Base-by-base conservation (phyloP, 441 rosid genomes). In the Omphalea diandra region DNA sequence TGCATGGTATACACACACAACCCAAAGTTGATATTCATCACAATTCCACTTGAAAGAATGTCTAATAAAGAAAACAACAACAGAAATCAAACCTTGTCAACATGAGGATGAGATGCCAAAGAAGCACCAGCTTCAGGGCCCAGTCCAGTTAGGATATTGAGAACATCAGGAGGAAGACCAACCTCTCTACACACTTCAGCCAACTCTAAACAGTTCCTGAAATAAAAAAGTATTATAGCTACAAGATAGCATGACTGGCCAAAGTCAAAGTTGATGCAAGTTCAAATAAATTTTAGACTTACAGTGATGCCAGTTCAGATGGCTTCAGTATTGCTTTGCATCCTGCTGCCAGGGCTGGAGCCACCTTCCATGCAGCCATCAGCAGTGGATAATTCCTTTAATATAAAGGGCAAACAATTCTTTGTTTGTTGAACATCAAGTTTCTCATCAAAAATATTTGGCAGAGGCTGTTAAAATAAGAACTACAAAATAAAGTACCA, bases 91-190 rank as follows among this genome's bases (percentile, higher is more conserved):
- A 93, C 99, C 99, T 95, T 95, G 85, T 90, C 98, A 47, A 95
- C 96, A 57, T 79, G 72, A 70, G 96, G 95, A 84, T 95, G 99
- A 35, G 91, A 79, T 73, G 91, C 99, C 83, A 95, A 76, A 69
- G 99, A 91, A 75, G 94, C 99, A 68, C 98, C 99, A 70, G 97
- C 98, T 85, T 93, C 99, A 74, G 86, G 81, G 74, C 99, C 99
- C 78, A 91, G 82, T 72, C 98, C 99, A 74, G 99, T 85, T 73
- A 95, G 68, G 77, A 95, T 79, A 74, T 96, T 96, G 73, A 96
- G 90, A 70, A 96, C 96, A 73, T 98, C 99, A 36, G 95, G 84
- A 74, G 98, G 99, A 72, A 96, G 99, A 78, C 93, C 93, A 65
- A 80, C 98, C 82, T 93, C 98, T 41, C 77, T 82, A 79, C 98